Evolutionary conservation across 208 protist genomes (phyloP).

Genomic region (Porcisia deanei): DNA sequence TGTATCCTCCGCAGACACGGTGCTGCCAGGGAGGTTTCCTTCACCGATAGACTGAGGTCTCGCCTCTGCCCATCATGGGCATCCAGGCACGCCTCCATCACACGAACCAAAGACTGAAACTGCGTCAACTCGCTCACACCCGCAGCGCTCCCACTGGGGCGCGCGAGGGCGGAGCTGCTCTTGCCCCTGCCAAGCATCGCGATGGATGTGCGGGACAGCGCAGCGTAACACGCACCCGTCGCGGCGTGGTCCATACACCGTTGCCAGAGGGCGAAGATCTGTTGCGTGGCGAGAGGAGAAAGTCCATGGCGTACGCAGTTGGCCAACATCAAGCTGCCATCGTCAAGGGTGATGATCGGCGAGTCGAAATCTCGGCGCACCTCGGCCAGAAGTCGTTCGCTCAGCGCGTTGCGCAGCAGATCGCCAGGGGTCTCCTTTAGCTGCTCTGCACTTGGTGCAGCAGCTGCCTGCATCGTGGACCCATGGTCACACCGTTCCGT

Average conservation of each 20-base stretch:
- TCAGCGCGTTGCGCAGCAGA: conserved; percentile 19
- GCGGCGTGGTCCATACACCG: conserved; percentile 11
- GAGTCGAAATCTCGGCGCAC: conserved; percentile 16
- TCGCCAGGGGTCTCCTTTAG: background rate
- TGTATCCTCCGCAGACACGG: background rate
- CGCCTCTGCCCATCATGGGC: conserved; percentile 17
- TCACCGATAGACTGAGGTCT: background rate
- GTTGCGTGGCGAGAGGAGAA: conserved; percentile 26
- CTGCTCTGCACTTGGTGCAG: background rate
- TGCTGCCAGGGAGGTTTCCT: background rate
- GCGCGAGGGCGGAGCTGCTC: background rate
- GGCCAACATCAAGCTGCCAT: conserved; percentile 59
- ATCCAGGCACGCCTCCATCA: conserved; percentile 70
- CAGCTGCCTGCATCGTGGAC: background rate
- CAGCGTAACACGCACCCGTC: background rate
- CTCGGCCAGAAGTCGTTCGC: conserved; percentile 27
- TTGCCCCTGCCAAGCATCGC: conserved; percentile 16
- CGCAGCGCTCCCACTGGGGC: conserved; percentile 8
- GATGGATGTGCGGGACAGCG: conserved; percentile 1
- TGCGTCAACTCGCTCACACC: conserved; percentile 10
- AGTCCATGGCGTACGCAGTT: conserved; percentile 67
- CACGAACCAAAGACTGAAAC: conserved; percentile 53
- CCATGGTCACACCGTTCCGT: background rate
- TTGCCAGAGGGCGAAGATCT: conserved; percentile 28
- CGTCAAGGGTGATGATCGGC: conserved; percentile 37